Percentiles rank a stretch among this genome's conserved stretches.
Evolutionary conservation across 148 eudicot species (phyloP).

Genomic region (Rheum nobile): DNA sequence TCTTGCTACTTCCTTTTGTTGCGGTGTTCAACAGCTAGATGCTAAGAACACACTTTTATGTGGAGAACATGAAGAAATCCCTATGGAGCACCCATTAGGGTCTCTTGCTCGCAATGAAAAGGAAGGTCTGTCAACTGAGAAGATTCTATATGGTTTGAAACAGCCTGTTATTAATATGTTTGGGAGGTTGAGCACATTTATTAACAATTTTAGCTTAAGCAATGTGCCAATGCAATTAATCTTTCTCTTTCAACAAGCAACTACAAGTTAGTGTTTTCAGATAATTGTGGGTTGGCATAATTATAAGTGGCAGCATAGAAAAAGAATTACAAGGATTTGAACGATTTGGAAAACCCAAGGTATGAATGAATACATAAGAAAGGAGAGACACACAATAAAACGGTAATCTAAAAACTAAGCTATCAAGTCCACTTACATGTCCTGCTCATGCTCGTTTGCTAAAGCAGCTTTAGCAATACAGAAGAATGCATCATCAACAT

Average conservation of each 20-base stretch:
- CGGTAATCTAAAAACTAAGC: neutral
- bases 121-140: neutral
- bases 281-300: neutral
- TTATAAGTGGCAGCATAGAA: neutral
- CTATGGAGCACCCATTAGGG: neutral
- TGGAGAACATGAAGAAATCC: neutral
- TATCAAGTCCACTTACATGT: slow-evolving; percentile 41
- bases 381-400: neutral
- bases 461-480: slow-evolving; percentile 63
- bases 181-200: neutral
- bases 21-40: neutral
- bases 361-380: neutral
- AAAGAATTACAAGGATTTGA: neutral
- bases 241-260: neutral
- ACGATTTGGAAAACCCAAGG: neutral
- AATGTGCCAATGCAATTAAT: neutral
- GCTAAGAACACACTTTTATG: neutral
- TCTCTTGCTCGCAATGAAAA: neutral
- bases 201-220: neutral
- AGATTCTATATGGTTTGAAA: neutral
- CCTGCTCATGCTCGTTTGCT: slow-evolving; percentile 60
- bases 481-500: slow-evolving; percentile 65
- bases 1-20: neutral
- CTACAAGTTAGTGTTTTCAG: neutral
- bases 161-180: neutral